Percentiles rank a stretch among this genome's conserved stretches.
Evolutionary conservation across 148 eudicot species (phyloP).

Genomic region (Fagopyrum tataricum): DNA sequence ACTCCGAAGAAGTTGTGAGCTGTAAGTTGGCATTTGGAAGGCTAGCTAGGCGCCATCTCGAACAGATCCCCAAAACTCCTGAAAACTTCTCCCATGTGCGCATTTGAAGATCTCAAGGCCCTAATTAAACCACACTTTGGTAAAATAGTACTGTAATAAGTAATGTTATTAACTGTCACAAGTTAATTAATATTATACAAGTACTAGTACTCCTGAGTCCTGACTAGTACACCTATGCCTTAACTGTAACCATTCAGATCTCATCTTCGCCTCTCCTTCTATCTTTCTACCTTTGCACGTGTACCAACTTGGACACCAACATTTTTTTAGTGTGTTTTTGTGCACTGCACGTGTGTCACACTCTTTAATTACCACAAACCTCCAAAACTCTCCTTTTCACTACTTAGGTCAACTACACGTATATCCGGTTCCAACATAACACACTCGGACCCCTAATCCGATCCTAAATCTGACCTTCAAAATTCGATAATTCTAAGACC

Average conservation of each 20-base stretch:
- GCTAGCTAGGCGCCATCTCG: background rate
- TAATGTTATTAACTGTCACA: background rate
- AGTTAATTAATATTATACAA: too few species aligned
- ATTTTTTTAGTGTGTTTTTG: background rate
- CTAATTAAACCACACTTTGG: background rate
- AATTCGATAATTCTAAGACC: too few species aligned
- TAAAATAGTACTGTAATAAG: too few species aligned
- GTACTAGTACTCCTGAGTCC: background rate
- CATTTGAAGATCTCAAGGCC: background rate
- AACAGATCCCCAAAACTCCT: background rate
- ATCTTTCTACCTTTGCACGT: background rate
- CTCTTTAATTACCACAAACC: background rate
- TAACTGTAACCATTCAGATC: background rate
- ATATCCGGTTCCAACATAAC: too few species aligned
- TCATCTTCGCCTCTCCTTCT: constrained; percentile 4
- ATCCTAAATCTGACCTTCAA: too few species aligned
- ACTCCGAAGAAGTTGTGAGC: background rate
- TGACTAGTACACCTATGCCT: background rate
- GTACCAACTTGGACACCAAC: background rate
- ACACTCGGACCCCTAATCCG: too few species aligned
- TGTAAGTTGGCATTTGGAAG: background rate
- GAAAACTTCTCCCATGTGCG: background rate
- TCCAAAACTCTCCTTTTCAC: background rate
- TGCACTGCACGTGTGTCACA: background rate
- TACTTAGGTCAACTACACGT: background rate